Evolutionary conservation across 2,329 filamentous ascomycete species (phyloP), one percentile per base, ranked within the genome.

Genomic region (Colletotrichum orchidophilum): DNA sequence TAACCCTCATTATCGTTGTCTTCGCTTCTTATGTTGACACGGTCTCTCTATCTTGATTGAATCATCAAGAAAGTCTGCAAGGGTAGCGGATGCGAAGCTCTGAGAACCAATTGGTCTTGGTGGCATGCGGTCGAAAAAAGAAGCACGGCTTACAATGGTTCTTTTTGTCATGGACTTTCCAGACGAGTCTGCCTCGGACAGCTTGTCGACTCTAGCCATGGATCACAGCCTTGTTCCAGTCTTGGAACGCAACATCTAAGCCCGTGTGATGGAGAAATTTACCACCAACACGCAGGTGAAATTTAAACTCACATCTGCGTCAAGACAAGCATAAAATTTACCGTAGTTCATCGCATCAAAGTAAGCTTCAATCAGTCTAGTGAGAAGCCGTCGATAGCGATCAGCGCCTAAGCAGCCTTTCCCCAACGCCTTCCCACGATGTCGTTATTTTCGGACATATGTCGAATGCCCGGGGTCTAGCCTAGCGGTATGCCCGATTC

Each of bases 371-470:
- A 15, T 35, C 12, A 27, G 9, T 15, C 63, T 26, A 59, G 27
- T 18, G 12, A 13, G 53, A 26, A 33, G 21, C 21, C 26, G 9
- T 13, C 18, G 13, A 53, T 53, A n/a, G 26, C 21, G 63, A 66
- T 66, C 63, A 39, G 63, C 53, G n/a, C 18, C 8, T 2, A 33
- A 49, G 33, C 63, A 61, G 46, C 31, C 31, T n/a, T 21, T 18
- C 54, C 66, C 66, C 66, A 60, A 65, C 66, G 70, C 61, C 42
- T 26, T 53, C 42, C 64, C 57, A 24, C 39, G 49, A 70, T 70
- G 67, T 63, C 71, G 71, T 66, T 61, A 67, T 71, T 65, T 62
- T 66, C 61, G 71, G 63, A 46, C 21, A 33, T 49, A 73, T 73
- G 66, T 66, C 70, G 70, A 66, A 73, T 72, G 29, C n/a, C 39